Evolutionary conservation across 345 rosid genomes (phyloP), one percentile per base, ranked within the genome.

Genomic region (Eutrema japonicum): DNA sequence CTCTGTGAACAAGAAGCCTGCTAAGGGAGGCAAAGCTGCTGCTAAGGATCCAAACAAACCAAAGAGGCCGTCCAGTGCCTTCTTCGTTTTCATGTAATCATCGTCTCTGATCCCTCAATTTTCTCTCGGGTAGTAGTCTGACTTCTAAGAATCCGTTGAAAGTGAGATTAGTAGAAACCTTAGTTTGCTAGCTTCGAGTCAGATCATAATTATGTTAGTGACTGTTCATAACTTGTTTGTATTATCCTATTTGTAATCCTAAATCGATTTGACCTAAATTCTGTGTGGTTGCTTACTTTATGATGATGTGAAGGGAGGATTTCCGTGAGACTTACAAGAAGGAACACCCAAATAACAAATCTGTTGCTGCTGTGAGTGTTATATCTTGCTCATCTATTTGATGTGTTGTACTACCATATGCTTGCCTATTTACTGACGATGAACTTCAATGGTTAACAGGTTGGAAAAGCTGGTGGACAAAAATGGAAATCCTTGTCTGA

Each of bases 401-500:
- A 11, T 76, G 0, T 35, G 66, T 35, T 52, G 36, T 29, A 33
- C 11, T 29, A 33, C 14, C 3, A 4, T 75, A 14, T 9, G 8
- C 1, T 57, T 53, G n/a, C 12, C 57, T 4, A 35, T 2, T 47
- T 22, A 6, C 40, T 62, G 52, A 56, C 22, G 10, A 8, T 32
- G 6, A 7, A 0, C 9, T 47, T 42, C 2, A 5, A 10, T 54
- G 10, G 40, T 16, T 57, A n/a, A 13, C 14, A 92, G 99, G 99
- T 95, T 56, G 97, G 97, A 3, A 94, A 94, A 77, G 98, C 98
- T 77, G 96, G 94, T 69, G 98, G 98, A 10, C 92, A 85, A 35
- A 94, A 84, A 68, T 94, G 98, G 98, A 94, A 94, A 75, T 89
- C 96, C 0, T 3, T 94, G 83, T 82, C 98, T 3, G 96, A 86